These are phyloP conservation scores for Talaromyces sp. DNA, from an alignment of 2,329 filamentous ascomycete species.

Conservation along the genomic window DNA sequence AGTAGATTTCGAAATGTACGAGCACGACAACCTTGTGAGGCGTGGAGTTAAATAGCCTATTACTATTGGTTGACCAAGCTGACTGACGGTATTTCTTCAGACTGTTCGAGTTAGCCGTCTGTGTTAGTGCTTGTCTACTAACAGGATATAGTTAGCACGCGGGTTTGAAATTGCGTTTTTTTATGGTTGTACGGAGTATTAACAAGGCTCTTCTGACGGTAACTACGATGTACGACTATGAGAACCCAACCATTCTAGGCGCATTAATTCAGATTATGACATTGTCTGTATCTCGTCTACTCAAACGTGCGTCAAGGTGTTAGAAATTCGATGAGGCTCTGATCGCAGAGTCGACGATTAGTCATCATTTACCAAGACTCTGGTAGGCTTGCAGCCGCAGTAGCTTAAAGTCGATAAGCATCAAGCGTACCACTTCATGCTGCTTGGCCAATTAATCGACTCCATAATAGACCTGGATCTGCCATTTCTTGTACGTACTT, in stretches of 20 bases:
- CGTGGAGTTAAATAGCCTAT: neutral
- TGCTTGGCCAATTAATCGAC: neutral
- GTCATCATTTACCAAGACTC: neutral
- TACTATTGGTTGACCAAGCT: neutral
- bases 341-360: neutral
- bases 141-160: neutral
- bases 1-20: neutral
- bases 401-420: constrained; percentile 5
- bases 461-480: neutral
- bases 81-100: neutral
- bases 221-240: neutral
- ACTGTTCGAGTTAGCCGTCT: neutral
- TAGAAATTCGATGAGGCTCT: neutral
- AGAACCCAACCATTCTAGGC: neutral
- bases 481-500: neutral
- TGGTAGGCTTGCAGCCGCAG: neutral
- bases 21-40: neutral
- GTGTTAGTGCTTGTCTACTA: neutral
- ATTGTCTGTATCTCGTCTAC: neutral
- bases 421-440: neutral
- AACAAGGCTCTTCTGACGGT: neutral
- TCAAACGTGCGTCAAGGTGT: neutral
- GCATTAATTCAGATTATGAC: neutral
- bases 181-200: neutral
- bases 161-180: neutral